Evolutionary conservation across 169 alveolate genomes (phyloP).

Genomic region (Plasmodium vivax): DNA sequence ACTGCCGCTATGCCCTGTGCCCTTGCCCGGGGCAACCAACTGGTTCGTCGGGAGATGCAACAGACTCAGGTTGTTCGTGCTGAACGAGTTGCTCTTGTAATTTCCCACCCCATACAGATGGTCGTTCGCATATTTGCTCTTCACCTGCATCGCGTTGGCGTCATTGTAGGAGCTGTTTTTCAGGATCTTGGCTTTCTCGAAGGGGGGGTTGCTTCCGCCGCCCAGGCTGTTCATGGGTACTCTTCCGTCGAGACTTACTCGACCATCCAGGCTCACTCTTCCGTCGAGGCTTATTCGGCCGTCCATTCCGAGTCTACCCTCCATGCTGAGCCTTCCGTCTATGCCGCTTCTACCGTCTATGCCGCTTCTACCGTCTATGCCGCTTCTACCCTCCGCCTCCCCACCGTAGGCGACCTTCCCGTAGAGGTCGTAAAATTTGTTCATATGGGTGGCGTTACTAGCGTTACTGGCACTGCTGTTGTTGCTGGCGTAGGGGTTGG

Average conservation of each 20-base stretch:
- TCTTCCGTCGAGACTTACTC: background rate
- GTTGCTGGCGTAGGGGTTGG: background rate
- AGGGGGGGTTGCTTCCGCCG: background rate
- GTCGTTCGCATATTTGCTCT: background rate
- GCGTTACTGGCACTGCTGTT: background rate
- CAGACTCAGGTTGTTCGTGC: constrained; percentile 18
- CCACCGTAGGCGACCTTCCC: background rate
- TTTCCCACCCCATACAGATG: background rate
- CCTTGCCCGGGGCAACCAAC: background rate
- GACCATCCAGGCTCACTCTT: background rate
- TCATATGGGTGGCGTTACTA: background rate
- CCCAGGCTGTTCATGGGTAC: background rate
- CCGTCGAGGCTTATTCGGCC: background rate
- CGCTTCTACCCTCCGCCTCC: background rate
- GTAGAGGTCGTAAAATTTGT: constrained; percentile 23
- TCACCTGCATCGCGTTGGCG: background rate
- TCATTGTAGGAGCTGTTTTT: constrained; percentile 34
- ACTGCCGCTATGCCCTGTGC: background rate
- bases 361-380: background rate
- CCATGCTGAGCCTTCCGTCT: background rate
- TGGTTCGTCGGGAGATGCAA: background rate
- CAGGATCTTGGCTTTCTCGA: background rate
- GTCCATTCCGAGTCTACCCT: background rate
- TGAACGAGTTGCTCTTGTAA: constrained; percentile 33
- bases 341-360: background rate